These are phyloP conservation scores for Cubamyces lactineus DNA, from an alignment of 768 basidiomycete species.

Conservation along the genomic window DNA sequence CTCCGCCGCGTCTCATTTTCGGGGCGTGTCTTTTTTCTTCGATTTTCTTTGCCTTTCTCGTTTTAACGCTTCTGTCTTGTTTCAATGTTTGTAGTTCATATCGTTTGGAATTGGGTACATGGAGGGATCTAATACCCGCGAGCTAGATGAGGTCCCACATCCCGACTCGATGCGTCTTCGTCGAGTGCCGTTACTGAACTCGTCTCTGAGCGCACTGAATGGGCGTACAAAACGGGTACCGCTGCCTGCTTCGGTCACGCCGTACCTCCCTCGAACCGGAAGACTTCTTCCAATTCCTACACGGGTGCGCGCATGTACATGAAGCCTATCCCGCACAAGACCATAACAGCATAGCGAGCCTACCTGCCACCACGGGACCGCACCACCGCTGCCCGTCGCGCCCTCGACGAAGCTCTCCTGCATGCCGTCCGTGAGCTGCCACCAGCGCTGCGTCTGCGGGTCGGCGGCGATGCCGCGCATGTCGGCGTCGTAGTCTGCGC, in stretches of 20 bases:
- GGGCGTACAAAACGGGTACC: too few species aligned
- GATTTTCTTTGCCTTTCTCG: constrained; percentile 19
- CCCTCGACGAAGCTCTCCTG: constrained; percentile 76
- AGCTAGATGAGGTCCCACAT: constrained; percentile 26
- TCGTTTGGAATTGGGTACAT: constrained; percentile 38
- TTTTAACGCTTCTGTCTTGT: constrained; percentile 29
- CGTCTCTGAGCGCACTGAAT: too few species aligned
- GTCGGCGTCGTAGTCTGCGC: constrained; percentile 63
- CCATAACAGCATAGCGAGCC: not conserved
- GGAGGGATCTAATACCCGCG: constrained; percentile 42
- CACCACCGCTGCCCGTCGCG: constrained; percentile 68
- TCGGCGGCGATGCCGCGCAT: constrained; percentile 68
- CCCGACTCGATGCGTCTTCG: not conserved
- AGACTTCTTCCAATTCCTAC: constrained; percentile 60
- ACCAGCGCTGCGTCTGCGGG: constrained; percentile 75
- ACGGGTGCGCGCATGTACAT: not conserved
- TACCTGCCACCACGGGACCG: constrained; percentile 74
- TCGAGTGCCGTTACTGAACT: too few species aligned
- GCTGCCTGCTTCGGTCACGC: not conserved
- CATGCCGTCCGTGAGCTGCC: constrained; percentile 76
- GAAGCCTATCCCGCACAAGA: not conserved
- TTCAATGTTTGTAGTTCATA: constrained; percentile 41
- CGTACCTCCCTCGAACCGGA: constrained; percentile 62
- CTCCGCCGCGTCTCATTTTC: not conserved
- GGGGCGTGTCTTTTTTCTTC: constrained; percentile 11